These are phyloP conservation scores for Paramecium primaurelia DNA, from an alignment of 73 alveolate genomes.

Conservation along the genomic window DNA sequence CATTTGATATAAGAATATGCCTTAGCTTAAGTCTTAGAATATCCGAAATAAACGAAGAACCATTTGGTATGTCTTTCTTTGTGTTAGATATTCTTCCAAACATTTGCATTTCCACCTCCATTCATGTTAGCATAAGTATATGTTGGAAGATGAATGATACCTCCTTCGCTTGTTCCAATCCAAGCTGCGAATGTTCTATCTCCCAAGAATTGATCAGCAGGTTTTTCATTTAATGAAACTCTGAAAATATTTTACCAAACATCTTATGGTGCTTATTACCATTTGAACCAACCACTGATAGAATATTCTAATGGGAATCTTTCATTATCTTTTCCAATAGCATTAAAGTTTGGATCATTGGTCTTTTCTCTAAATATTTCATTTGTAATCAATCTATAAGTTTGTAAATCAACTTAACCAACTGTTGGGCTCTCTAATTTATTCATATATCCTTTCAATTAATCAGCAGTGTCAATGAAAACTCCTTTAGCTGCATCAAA, in stretches of 20 bases:
- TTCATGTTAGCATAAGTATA: slow-evolving; percentile 1
- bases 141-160: not conserved
- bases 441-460: not conserved
- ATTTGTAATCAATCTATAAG: not conserved
- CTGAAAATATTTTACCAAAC: slow-evolving; percentile 16
- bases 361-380: slow-evolving; percentile 5
- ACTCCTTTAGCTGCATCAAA: not conserved
- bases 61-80: not conserved
- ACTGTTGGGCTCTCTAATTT: not conserved
- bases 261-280: not conserved
- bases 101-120: slow-evolving; percentile 39
- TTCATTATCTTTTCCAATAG: not conserved
- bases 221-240: not conserved
- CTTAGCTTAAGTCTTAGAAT: not conserved
- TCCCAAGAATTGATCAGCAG: not conserved
- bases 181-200: slow-evolving; percentile 20
- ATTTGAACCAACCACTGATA: slow-evolving; percentile 17
- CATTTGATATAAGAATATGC: slow-evolving; percentile 19
- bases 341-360: not conserved
- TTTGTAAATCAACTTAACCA: not conserved
- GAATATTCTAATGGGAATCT: slow-evolving; percentile 17
- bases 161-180: slow-evolving; percentile 24
- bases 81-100: not conserved
- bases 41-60: not conserved
- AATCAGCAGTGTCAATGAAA: not conserved